phyloP scores from a whole-genome alignment of 331 rosid species.

The Phaseolus coccineus region DNA sequence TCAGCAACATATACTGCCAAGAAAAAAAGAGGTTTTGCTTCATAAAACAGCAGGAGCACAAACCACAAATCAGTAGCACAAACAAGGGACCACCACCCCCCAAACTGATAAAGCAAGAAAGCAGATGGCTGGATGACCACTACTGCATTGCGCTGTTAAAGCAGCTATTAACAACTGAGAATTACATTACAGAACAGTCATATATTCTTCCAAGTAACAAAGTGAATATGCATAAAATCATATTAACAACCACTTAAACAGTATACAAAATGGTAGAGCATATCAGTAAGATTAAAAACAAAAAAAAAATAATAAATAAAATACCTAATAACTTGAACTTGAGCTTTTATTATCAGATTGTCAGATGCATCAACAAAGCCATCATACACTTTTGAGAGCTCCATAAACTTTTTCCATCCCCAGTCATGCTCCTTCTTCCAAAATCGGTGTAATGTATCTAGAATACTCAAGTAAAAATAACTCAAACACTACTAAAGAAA shows the following conservation, averaged over 20 bases:
- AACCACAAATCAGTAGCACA: too few relatives aligned
- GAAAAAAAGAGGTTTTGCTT: too few relatives aligned
- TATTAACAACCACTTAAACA: background rate
- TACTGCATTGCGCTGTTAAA: too few relatives aligned
- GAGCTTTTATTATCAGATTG: slow-evolving; percentile 94
- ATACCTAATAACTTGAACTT: slow-evolving; percentile 99
- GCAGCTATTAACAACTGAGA: too few relatives aligned
- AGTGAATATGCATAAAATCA: slow-evolving; percentile 2
- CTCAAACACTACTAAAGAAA: slow-evolving; percentile 16
- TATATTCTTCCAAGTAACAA: slow-evolving; percentile 23
- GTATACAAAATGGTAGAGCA: background rate
- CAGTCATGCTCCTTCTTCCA: slow-evolving; percentile 99
- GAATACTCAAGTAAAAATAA: slow-evolving; percentile 34
- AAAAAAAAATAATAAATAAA: slow-evolving; percentile 38
- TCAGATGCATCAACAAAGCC: slow-evolving; percentile 94
- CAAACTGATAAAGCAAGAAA: too few relatives aligned
- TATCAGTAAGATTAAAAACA: slow-evolving; percentile 14
- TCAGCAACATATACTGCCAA: too few relatives aligned
- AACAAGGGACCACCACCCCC: too few relatives aligned
- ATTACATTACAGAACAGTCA: slow-evolving; percentile 35
- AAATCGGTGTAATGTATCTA: slow-evolving; percentile 96
- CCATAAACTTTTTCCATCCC: slow-evolving; percentile 99
- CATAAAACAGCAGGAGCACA: too few relatives aligned
- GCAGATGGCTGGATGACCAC: too few relatives aligned
- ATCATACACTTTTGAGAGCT: slow-evolving; percentile 89